These are phyloP conservation scores for Diaporthe citrichinensis DNA, from an alignment of 2,329 filamentous ascomycete genomes.

Conservation along the genomic window DNA sequence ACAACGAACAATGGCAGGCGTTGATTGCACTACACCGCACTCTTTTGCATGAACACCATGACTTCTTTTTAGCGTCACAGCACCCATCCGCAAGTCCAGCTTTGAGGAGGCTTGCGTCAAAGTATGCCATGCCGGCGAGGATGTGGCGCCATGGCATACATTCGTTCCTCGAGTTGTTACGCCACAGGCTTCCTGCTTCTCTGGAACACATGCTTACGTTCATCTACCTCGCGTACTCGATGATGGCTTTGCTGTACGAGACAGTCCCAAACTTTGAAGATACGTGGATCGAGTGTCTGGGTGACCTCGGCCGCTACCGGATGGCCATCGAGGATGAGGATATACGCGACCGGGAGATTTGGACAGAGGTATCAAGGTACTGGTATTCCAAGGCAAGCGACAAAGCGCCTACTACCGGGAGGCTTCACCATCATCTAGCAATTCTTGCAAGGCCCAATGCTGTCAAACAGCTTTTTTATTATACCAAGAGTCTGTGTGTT, in stretches of 20 bases:
- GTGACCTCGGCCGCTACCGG: slow-evolving; percentile 83
- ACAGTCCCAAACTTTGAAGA: slow-evolving; percentile 86
- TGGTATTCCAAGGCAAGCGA: slow-evolving; percentile 92
- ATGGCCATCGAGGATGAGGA: slow-evolving; percentile 95
- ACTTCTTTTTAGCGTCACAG: slow-evolving; percentile 89
- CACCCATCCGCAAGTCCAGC: slow-evolving; percentile 83
- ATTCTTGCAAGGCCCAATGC: slow-evolving; percentile 80
- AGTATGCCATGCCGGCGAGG: slow-evolving; percentile 91
- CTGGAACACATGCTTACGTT: slow-evolving; percentile 93
- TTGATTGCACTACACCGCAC: slow-evolving; percentile 87
- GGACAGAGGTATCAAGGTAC: slow-evolving; percentile 83
- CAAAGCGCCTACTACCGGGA: slow-evolving; percentile 79
- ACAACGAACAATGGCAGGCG: slow-evolving; percentile 84
- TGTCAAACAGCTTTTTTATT: slow-evolving; percentile 80
- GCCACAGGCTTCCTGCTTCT: slow-evolving; percentile 80
- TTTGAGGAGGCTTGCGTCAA: slow-evolving; percentile 77
- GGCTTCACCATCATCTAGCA: slow-evolving; percentile 90
- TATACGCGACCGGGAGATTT: slow-evolving; percentile 80
- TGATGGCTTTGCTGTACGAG: slow-evolving; percentile 89
- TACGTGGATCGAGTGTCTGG: slow-evolving; percentile 94
- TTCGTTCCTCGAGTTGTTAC: slow-evolving; percentile 82
- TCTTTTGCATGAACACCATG: slow-evolving; percentile 84
- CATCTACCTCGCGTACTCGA: slow-evolving; percentile 89
- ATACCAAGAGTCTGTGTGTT: slow-evolving; percentile 79
- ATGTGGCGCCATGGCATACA: slow-evolving; percentile 98